These are phyloP conservation scores for Nothophytophthora sp. DNA, from an alignment of 352 stramenopile genomes.

Conservation along the genomic window DNA sequence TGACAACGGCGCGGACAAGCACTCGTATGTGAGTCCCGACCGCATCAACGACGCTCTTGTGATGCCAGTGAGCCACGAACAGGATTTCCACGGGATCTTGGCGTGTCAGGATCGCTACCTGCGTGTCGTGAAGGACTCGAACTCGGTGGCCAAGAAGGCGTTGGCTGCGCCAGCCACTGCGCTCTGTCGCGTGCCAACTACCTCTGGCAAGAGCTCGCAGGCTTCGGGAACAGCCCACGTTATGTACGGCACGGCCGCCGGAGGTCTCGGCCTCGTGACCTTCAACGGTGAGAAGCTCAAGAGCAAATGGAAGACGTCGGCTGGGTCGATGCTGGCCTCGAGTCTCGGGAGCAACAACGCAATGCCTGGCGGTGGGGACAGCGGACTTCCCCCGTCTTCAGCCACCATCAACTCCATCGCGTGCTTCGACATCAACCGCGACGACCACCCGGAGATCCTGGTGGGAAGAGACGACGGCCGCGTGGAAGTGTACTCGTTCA, in stretches of 20 bases:
- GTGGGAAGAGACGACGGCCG: conserved; percentile 79
- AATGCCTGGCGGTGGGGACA: conserved; percentile 6
- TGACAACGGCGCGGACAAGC: conserved; percentile 76
- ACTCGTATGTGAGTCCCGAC: conserved; percentile 78
- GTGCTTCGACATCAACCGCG: conserved; percentile 81
- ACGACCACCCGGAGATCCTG: conserved; percentile 76
- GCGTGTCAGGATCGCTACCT: conserved; percentile 77
- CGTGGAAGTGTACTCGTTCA: conserved; percentile 77
- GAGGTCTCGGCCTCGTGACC: conserved; percentile 54
- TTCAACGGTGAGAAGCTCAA: conserved; percentile 83
- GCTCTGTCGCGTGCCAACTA: conserved; percentile 34
- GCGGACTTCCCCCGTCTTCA: conserved; percentile 20
- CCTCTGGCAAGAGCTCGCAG: conserved; percentile 13
- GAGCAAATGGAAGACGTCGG: conserved; percentile 64
- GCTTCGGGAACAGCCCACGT: conserved; percentile 36
- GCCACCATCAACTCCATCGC: conserved; percentile 74
- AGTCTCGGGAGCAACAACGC: conserved; percentile 12
- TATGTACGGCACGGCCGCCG: conserved; percentile 67
- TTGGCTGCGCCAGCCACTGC: conserved; percentile 52
- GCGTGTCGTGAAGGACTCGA: conserved; percentile 60
- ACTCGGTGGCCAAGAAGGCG: conserved; percentile 64
- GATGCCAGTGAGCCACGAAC: conserved; percentile 52
- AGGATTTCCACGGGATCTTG: conserved; percentile 66
- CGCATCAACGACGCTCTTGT: conserved; percentile 82
- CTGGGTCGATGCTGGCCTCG: conserved; percentile 20